Evolutionary conservation across 1,139 yeast species (phyloP), one percentile per base, ranked within the genome.

Genomic region (Yamadazyma epiphylla): DNA sequence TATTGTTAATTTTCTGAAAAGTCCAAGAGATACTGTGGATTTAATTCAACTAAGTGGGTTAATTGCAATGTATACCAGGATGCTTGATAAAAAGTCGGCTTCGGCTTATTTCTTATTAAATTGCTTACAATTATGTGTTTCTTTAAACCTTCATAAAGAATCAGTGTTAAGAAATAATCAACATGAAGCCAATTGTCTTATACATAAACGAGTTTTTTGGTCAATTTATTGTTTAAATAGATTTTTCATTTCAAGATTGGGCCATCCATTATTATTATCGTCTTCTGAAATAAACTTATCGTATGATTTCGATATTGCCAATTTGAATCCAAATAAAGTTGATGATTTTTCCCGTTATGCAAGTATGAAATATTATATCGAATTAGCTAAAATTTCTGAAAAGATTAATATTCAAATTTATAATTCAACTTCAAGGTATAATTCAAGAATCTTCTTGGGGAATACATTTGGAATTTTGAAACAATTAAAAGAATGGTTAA

Each of bases 61-160:
- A 22, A 38, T 53, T 4, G 45, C 60, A 2, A 33, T 55, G n/a
- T 55, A 55, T 35, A 31, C 48, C 15, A 34, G 60, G 29, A 41
- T 51, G 6, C 30, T 56, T 6, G 62, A 56, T 32, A 56, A 56
- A 35, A 56, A 56, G 32, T 49, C 50, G 31, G 48, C 55, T 4
- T 51, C 60, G 1, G 51, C 49, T 7, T 38, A 41, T 24, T 51
- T 51, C 30, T 51, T 58, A 1, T 38, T 46, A 13, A 42, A 43
- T 26, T 59, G 60, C 2, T 42, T 56, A 24, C 58, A 55, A 30
- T 30, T 56, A 30, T 51, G 59, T 27, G 42, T 56, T 7, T 49
- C 59, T 3, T 41, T 56, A 22, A 55, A 56, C 27, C 28, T 56
- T 5, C 60, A 56, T 29, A 52, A 54, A 31, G 27, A 29, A 17